phyloP scores from a whole-genome alignment of 345 rosid genomes.

The Rhodamnia rubescens region DNA sequence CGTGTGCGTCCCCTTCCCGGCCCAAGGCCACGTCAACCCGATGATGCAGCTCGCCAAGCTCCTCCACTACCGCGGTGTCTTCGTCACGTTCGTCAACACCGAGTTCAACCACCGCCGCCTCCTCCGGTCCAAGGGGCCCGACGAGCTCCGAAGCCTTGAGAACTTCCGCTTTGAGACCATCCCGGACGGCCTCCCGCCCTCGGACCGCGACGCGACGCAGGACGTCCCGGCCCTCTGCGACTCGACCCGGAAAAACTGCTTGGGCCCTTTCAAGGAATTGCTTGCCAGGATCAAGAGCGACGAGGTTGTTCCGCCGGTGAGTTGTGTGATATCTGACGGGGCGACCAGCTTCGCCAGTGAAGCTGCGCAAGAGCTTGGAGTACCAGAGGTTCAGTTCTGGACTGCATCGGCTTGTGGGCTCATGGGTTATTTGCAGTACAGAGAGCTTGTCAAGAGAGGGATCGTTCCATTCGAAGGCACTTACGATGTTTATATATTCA shows the following conservation, averaged over 20 bases:
- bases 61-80: conserved; percentile 16
- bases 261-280: conserved; percentile 12
- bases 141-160: background rate
- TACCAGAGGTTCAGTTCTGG: conserved; percentile 18
- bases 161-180: conserved; percentile 13
- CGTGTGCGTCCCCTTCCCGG: conserved; percentile 22
- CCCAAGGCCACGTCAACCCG: conserved; percentile 29
- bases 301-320: conserved; percentile 6
- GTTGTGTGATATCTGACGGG: conserved; percentile 18
- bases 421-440: conserved; percentile 18
- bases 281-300: conserved; percentile 4
- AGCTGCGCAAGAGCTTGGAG: conserved; percentile 15
- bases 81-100: conserved; percentile 23
- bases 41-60: conserved; percentile 28
- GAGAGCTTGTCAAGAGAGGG: conserved; percentile 15
- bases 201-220: conserved; percentile 3
- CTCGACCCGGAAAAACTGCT: background rate
- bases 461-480: conserved; percentile 22
- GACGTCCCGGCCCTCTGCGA: background rate
- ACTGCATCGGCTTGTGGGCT: conserved; percentile 23
- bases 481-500: background rate
- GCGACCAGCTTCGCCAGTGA: conserved; percentile 3
- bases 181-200: conserved; percentile 12
- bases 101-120: conserved; percentile 14
- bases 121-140: conserved; percentile 4